Evolutionary conservation across 768 basidiomycete species (phyloP).

Genomic region (Mycena metata): DNA sequence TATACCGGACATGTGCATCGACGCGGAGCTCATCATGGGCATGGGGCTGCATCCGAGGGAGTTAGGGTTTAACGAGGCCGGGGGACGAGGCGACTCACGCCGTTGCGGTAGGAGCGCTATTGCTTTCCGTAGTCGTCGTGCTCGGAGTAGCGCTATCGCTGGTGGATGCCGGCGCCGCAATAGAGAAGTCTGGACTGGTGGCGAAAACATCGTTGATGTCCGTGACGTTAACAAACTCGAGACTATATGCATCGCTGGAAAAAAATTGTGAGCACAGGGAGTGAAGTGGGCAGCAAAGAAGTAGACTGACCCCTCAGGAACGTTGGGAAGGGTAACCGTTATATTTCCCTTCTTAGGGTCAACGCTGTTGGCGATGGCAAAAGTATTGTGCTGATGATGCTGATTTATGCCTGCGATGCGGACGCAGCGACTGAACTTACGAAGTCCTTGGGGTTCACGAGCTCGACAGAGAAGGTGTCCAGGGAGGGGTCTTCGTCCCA

Average conservation of each 20-base stretch:
- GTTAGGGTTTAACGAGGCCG: neutral
- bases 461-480: slow-evolving; percentile 20
- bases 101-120: neutral
- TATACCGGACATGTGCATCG: neutral
- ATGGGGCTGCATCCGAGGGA: neutral
- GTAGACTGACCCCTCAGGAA: slow-evolving; percentile 1
- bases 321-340: slow-evolving; percentile 14
- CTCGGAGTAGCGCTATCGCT: slow-evolving; percentile 18
- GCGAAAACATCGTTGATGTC: slow-evolving; percentile 32
- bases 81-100: neutral
- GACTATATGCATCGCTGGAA: slow-evolving; percentile 29
- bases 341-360: slow-evolving; percentile 1
- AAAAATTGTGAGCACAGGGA: neutral
- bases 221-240: slow-evolving; percentile 33
- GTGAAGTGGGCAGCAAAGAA: no score
- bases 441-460: slow-evolving; percentile 6
- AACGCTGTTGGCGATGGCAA: slow-evolving; percentile 37
- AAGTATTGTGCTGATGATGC: slow-evolving; percentile 4
- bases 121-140: neutral
- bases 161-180: slow-evolving; percentile 24
- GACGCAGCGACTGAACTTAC: neutral
- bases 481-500: slow-evolving; percentile 12
- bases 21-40: neutral
- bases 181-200: slow-evolving; percentile 21
- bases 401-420: neutral